A percentile compares a stretch with the other conserved stretches of the same genome.
These are phyloP conservation scores for Pezicula rhizophila DNA, from an alignment of 2,329 filamentous ascomycete genomes.

Conservation along the genomic window DNA sequence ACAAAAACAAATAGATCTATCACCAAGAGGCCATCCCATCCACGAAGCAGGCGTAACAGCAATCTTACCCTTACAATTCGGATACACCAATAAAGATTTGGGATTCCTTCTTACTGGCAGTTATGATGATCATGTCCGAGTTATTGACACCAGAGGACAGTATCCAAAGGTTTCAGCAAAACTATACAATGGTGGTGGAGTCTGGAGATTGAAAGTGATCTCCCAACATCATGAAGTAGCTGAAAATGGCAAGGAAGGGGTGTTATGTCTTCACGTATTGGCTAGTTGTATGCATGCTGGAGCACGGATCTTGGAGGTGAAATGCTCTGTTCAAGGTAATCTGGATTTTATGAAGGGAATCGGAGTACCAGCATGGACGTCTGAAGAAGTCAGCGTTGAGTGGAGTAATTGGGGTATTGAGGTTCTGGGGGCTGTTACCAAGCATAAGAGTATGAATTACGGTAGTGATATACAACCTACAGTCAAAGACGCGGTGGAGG, in stretches of 20 bases:
- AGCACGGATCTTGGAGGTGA: constrained; percentile 53
- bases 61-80: constrained; percentile 62
- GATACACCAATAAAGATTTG: constrained; percentile 29
- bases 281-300: constrained; percentile 95
- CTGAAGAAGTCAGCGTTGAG: constrained; percentile 18
- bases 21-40: constrained; percentile 32
- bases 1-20: too few species aligned
- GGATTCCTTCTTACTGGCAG: constrained; percentile 74
- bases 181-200: constrained; percentile 70
- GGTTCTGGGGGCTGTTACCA: constrained; percentile 67
- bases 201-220: constrained; percentile 76
- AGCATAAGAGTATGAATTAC: constrained; percentile 94
- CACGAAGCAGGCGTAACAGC: constrained; percentile 84
- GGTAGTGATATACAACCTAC: constrained; percentile 63
- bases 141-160: constrained; percentile 47
- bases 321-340: constrained; percentile 13
- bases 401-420: constrained; percentile 48
- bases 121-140: constrained; percentile 79
- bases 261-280: constrained; percentile 47
- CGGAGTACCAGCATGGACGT: too few species aligned
- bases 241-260: constrained; percentile 5
- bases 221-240: constrained; percentile 8
- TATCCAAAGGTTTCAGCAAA: constrained; percentile 53
- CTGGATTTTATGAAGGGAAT: constrained; percentile 13
- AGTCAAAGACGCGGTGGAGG: constrained; percentile 6